Conservation (phyloP, 1,284 basidiomycete genomes). For the Malassezia obtusa region DNA sequence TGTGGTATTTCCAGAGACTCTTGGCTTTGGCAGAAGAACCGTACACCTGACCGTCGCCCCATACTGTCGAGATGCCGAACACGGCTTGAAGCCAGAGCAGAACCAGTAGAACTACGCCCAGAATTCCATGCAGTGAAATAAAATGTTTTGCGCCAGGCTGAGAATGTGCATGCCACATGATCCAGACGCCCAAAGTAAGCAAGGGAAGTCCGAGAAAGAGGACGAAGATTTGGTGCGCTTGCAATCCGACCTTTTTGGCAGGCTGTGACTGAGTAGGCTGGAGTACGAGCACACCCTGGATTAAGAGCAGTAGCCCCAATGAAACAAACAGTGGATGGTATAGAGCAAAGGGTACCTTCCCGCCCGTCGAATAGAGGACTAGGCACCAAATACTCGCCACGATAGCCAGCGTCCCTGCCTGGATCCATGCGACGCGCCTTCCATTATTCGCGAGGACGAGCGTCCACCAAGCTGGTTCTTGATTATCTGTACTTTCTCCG, state of each 20-base stretch:
- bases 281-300: slow-evolving; percentile 5
- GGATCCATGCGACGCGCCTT: neutral
- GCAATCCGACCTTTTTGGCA: neutral
- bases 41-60: neutral
- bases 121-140: slow-evolving; percentile 10
- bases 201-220: neutral
- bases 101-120: neutral
- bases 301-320: neutral
- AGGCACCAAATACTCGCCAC: neutral
- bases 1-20: slow-evolving; percentile 12
- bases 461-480: neutral
- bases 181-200: slow-evolving; percentile 2
- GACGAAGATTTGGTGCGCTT: slow-evolving; percentile 3
- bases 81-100: slow-evolving; percentile 6
- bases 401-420: neutral
- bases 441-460: neutral
- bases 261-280: neutral
- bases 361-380: neutral
- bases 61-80: slow-evolving; percentile 4
- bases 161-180: slow-evolving; percentile 10
- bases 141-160: slow-evolving; percentile 10
- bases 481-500: neutral
- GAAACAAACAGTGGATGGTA: slow-evolving; percentile 11
- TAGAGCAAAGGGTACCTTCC: neutral
- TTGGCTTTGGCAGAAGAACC: slow-evolving; percentile 6